Evolutionary conservation across 2,329 filamentous ascomycete species (phyloP).

Genomic region (Graphiopsis chlorocephala): DNA sequence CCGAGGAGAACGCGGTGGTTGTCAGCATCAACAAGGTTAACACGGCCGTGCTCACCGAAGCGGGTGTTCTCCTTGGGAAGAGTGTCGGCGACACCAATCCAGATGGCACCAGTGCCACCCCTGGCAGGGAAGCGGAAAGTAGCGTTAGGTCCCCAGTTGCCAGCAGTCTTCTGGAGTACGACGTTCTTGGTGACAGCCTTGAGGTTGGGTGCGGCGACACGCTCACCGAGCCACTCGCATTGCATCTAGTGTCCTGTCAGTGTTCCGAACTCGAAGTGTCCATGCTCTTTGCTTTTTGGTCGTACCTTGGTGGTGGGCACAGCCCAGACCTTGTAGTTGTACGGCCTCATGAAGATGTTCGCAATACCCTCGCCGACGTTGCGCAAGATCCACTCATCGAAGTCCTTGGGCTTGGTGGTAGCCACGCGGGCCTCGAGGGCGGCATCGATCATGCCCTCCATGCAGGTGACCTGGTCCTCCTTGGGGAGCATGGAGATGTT

Average conservation of each 20-base stretch:
- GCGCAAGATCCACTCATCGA: slow-evolving; percentile 97
- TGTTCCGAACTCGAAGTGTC: neutral
- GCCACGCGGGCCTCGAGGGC: slow-evolving; percentile 81
- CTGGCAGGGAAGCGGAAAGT: slow-evolving; percentile 97
- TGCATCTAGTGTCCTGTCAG: slow-evolving; percentile 70
- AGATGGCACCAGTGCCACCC: slow-evolving; percentile 96
- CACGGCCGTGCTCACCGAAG: slow-evolving; percentile 80
- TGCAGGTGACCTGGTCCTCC: slow-evolving; percentile 91
- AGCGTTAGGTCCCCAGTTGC: slow-evolving; percentile 96
- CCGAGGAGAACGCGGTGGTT: slow-evolving; percentile 78
- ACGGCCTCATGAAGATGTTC: slow-evolving; percentile 96
- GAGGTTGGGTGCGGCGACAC: slow-evolving; percentile 92
- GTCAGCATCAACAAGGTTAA: slow-evolving; percentile 81
- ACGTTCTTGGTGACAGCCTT: slow-evolving; percentile 93
- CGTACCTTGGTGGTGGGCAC: slow-evolving; percentile 91
- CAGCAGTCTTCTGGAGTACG: slow-evolving; percentile 91
- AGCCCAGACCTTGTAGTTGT: slow-evolving; percentile 99
- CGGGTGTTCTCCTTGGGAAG: slow-evolving; percentile 87
- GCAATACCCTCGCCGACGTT: slow-evolving; percentile 87
- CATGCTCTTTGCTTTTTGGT: neutral
- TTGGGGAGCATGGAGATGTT: slow-evolving; percentile 98
- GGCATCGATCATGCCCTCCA: slow-evolving; percentile 95
- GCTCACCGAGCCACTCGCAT: slow-evolving; percentile 97
- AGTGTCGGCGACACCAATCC: slow-evolving; percentile 94
- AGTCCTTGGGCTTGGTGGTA: slow-evolving; percentile 90